Conservation (phyloP, 1,284 basidiomycete species). For the Apiotrichum montevideense region DNA sequence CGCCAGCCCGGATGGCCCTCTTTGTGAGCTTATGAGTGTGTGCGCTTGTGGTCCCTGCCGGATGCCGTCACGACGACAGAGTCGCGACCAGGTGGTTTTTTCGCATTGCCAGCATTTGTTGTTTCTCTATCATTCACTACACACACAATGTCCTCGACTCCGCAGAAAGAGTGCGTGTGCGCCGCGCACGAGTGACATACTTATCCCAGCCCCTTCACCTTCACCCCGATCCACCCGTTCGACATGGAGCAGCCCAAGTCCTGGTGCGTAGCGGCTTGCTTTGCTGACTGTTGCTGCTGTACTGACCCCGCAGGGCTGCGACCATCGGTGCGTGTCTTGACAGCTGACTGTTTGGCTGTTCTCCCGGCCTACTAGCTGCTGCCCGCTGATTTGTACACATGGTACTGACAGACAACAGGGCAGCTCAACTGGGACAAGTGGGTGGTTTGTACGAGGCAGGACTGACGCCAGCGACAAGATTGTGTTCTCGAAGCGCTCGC, state of each 20-base stretch:
- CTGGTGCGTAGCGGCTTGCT: slow-evolving; percentile 29
- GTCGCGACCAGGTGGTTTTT: background rate
- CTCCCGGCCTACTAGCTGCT: no score
- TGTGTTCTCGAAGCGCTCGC: slow-evolving; percentile 46
- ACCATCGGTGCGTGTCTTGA: slow-evolving; percentile 20
- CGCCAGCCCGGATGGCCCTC: no score
- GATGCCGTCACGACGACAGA: no score
- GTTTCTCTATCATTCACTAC: background rate
- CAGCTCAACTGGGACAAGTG: slow-evolving; percentile 47
- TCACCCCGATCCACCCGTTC: slow-evolving; percentile 47
- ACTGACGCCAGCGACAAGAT: slow-evolving; percentile 39
- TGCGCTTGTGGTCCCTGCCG: no score
- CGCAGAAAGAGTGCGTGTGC: slow-evolving; percentile 5
- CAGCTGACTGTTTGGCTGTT: no score
- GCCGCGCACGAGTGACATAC: no score
- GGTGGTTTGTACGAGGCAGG: slow-evolving; percentile 2
- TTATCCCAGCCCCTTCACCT: no score
- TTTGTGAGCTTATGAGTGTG: no score
- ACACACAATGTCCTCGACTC: slow-evolving; percentile 7
- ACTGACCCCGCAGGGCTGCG: slow-evolving; percentile 15
- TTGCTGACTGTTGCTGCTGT: background rate
- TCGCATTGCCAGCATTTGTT: background rate
- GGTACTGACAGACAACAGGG: slow-evolving; percentile 21
- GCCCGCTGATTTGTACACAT: background rate
- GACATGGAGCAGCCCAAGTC: slow-evolving; percentile 44